Evolutionary conservation across 495 filamentous ascomycete species (phyloP), one percentile per base, ranked within the genome.

Genomic region (Penicillium argentinense): DNA sequence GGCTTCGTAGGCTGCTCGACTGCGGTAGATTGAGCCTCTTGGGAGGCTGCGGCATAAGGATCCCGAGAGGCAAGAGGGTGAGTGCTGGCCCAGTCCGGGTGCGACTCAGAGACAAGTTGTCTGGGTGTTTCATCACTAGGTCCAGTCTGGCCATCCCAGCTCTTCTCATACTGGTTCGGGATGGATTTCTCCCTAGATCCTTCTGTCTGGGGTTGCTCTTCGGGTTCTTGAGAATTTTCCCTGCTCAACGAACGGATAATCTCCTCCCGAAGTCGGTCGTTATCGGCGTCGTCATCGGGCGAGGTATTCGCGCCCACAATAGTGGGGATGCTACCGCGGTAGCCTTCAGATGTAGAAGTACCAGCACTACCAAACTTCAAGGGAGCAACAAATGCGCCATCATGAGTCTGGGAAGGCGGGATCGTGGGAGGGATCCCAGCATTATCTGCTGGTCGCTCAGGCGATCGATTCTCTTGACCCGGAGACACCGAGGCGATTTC

Each of bases 161-260:
- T 81, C 39, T 74, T 76, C 44, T 84, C 82, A 61, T 82, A 82
- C 50, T 83, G 79, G 21, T 64, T 67, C 1, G 80, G 81, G 19
- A 83, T 61, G 21, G 77, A 72, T 4, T 72, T 73, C 34, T 76
- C 78, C 37, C 76, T 29, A 11, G 44, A 11, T 29, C 70, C 40
- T 42, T 53, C 34, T 36, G 49, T 13, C 34, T 63, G 57, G 11
- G 63, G 40, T 17, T 59, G 62, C 9, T 52, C 39, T 6, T 67
- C 65, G 1, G 56, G 66, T 21, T 66, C 63, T 6, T 73, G 57
- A 3, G 69, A 66, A 5, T 60, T 60, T 39, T 73, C 61, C 8
- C 81, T 77, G 53, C 78, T 89, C 9, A 93, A 65, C n/a, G 82
- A 86, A 26, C 79, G 81, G 19, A 91, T 87, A 25, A 95, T 95